A percentile compares a stretch with the other conserved stretches of the same genome.
Conservation (phyloP, 2,329 filamentous ascomycete genomes). For the Fusarium continuum region DNA sequence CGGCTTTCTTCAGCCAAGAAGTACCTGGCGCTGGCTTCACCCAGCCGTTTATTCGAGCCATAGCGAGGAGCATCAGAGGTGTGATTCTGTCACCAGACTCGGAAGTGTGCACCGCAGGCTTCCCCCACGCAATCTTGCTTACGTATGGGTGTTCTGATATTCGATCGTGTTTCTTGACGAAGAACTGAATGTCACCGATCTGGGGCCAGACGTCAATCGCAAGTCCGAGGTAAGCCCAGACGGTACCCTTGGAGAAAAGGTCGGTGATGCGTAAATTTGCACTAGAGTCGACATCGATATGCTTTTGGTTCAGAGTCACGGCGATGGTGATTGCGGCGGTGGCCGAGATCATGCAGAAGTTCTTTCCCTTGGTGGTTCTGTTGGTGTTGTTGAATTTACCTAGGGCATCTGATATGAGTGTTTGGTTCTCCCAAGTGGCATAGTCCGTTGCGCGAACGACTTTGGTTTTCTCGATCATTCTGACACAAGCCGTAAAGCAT, state of each 20-base stretch:
- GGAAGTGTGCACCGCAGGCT: neutral
- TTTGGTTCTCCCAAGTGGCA: neutral
- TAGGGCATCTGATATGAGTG: neutral
- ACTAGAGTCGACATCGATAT: neutral
- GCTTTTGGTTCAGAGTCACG: neutral
- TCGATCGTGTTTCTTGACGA: neutral
- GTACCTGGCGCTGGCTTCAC: neutral
- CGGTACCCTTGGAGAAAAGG: neutral
- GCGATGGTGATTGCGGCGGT: conserved; percentile 4
- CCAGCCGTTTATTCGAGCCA: neutral
- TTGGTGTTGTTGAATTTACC: neutral
- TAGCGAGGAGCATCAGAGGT: neutral
- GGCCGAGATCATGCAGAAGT: neutral
- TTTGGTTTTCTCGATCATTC: neutral
- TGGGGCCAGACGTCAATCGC: neutral
- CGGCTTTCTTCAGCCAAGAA: neutral
- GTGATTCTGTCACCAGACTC: neutral
- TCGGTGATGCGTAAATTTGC: neutral
- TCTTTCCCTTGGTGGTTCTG: neutral
- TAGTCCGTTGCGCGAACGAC: conserved; percentile 4
- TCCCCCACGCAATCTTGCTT: neutral
- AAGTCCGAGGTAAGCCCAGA: conserved; percentile 3
- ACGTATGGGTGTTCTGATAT: neutral
- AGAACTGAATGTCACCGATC: neutral
- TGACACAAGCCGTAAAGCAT: conserved; percentile 5